Conservation (phyloP, 176 grass and related monocot genomes). For the Pharus latifolius region DNA sequence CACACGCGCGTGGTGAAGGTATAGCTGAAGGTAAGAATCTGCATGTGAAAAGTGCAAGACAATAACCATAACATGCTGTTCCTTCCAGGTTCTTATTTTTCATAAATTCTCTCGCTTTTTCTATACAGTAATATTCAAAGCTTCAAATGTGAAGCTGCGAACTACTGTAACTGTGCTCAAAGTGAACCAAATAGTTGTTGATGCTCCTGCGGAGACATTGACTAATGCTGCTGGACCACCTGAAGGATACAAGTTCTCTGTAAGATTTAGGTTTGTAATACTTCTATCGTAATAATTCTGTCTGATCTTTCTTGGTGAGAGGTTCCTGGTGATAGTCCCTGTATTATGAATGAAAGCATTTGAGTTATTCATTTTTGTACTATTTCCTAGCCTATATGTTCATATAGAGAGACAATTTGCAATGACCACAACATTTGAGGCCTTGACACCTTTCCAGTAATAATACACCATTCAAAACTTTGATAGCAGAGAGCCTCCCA, state of each 20-base stretch:
- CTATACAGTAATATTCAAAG: conserved; percentile 66
- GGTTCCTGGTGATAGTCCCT: neutral
- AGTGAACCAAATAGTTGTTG: conserved; percentile 59
- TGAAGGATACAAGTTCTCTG: conserved; percentile 61
- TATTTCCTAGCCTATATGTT: too few relatives aligned
- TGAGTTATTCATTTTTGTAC: too few relatives aligned
- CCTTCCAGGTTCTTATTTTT: conserved; percentile 4
- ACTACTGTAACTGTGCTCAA: conserved; percentile 54
- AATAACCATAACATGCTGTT: neutral
- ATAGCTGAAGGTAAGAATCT: conserved; percentile 43
- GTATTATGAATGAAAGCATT: neutral
- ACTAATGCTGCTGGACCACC: conserved; percentile 56
- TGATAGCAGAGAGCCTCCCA: too few relatives aligned
- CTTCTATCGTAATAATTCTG: neutral
- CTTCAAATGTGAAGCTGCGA: conserved; percentile 56
- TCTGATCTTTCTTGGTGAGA: neutral
- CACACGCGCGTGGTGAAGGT: conserved; percentile 57
- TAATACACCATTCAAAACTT: too few relatives aligned
- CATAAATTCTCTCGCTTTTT: neutral
- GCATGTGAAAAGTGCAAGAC: neutral
- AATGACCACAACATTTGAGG: too few relatives aligned
- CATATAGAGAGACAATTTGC: too few relatives aligned
- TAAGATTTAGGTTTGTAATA: conserved; percentile 60
- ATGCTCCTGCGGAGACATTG: conserved; percentile 46
- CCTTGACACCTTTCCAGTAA: too few relatives aligned